These are phyloP conservation scores for Pezicula rhizophila DNA, from an alignment of 2,329 filamentous ascomycete species.

Conservation along the genomic window DNA sequence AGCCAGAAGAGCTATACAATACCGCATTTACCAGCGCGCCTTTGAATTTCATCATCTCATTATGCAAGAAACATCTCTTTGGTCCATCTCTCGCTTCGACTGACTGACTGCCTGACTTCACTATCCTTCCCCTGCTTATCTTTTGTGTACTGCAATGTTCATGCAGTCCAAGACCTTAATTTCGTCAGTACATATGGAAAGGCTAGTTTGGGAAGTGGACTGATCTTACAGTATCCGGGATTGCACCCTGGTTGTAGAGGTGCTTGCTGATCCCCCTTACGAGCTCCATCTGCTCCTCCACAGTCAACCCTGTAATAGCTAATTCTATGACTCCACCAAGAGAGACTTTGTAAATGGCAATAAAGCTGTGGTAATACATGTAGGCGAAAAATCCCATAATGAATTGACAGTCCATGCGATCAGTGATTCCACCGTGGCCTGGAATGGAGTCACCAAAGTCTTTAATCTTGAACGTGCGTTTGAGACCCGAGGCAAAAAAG, in stretches of 20 bases:
- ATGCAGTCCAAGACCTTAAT: neutral
- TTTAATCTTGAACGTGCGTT: slow-evolving; percentile 99
- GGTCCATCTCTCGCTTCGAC: too few relatives aligned
- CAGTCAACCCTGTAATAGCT: slow-evolving; percentile 80
- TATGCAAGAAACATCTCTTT: too few relatives aligned
- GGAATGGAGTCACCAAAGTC: slow-evolving; percentile 98
- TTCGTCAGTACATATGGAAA: neutral
- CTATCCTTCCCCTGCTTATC: neutral
- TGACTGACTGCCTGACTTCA: too few relatives aligned
- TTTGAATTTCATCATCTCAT: too few relatives aligned
- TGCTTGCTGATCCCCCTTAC: slow-evolving; percentile 59
- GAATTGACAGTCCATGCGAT: slow-evolving; percentile 99
- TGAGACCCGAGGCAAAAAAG: slow-evolving; percentile 95
- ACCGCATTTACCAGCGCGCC: too few relatives aligned
- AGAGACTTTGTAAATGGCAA: slow-evolving; percentile 78
- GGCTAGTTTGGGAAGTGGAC: neutral
- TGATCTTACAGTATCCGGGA: slow-evolving; percentile 25
- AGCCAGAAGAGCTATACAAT: too few relatives aligned
- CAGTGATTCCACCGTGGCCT: slow-evolving; percentile 94
- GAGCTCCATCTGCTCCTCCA: slow-evolving; percentile 85
- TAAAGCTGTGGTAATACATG: slow-evolving; percentile 98
- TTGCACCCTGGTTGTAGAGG: slow-evolving; percentile 54
- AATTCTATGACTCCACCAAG: slow-evolving; percentile 85
- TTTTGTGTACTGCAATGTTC: neutral
- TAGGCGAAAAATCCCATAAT: slow-evolving; percentile 99